phyloP scores from a whole-genome alignment of 352 stramenopile species.

The Pythium guiyangense region DNA sequence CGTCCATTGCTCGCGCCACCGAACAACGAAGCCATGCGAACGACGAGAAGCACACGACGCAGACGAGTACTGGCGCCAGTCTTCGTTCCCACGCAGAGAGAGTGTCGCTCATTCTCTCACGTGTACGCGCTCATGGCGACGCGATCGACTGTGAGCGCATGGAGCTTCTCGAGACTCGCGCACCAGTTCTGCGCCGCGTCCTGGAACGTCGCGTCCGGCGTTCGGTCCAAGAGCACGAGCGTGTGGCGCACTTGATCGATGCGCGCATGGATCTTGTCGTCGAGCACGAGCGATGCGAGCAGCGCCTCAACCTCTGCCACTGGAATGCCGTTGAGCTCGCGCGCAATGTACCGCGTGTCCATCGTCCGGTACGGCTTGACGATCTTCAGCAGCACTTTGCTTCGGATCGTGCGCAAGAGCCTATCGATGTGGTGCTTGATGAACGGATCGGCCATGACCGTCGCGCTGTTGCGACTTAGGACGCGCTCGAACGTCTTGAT shows the following conservation, averaged over 20 bases:
- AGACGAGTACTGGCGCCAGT: too few relatives aligned
- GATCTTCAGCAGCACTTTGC: conserved; percentile 92
- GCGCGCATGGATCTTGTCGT: conserved; percentile 8
- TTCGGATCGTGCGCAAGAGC: conserved; percentile 92
- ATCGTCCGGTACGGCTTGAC: conserved; percentile 93
- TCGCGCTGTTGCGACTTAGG: conserved; percentile 75
- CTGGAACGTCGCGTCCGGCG: conserved; percentile 71
- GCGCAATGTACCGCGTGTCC: conserved; percentile 88
- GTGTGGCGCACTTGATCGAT: conserved; percentile 92
- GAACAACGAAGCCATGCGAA: too few relatives aligned
- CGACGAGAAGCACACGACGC: too few relatives aligned
- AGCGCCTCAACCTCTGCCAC: conserved; percentile 91
- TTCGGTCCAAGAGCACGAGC: conserved; percentile 62
- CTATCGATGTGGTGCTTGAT: conserved; percentile 94
- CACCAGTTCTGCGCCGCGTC: conserved; percentile 58
- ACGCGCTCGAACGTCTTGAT: too few relatives aligned
- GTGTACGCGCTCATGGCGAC: conserved; percentile 37
- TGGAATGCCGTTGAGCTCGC: conserved; percentile 91
- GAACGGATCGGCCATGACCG: conserved; percentile 95
- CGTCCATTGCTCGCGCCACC: too few relatives aligned
- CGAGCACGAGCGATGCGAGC: conserved; percentile 22
- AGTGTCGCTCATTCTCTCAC: too few relatives aligned
- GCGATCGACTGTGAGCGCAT: conserved; percentile 52
- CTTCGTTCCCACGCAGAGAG: too few relatives aligned
- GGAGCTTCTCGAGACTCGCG: conserved; percentile 61